These are phyloP conservation scores for Albatrellus ellisii DNA, from an alignment of 768 basidiomycete species.

Conservation along the genomic window DNA sequence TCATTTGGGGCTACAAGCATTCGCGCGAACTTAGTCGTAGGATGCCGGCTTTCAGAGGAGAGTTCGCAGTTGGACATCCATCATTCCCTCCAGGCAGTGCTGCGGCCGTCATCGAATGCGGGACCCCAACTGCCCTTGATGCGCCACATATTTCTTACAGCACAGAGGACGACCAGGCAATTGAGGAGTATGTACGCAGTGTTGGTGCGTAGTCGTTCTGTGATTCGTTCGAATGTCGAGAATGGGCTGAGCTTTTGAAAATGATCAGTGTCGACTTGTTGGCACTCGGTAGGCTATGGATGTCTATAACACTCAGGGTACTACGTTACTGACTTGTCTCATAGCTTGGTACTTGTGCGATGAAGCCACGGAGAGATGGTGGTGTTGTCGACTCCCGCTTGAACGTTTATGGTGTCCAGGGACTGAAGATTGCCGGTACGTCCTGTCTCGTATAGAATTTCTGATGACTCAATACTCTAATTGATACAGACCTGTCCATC, in stretches of 20 bases:
- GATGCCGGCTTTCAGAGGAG: conserved; percentile 27
- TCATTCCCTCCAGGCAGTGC: not conserved
- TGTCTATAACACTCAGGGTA: not conserved
- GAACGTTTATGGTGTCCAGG: conserved; percentile 46
- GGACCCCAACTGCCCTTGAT: conserved; percentile 16
- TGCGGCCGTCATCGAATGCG: conserved; percentile 2
- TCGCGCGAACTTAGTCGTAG: conserved; percentile 38
- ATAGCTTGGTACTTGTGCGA: conserved; percentile 53
- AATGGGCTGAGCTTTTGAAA: not conserved
- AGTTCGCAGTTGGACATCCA: not conserved
- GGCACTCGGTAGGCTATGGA: not conserved
- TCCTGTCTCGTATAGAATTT: not conserved
- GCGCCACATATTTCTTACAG: conserved; percentile 21
- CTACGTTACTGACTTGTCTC: not conserved
- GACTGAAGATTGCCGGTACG: conserved; percentile 36
- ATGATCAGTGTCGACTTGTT: conserved; percentile 4
- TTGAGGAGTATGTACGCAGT: conserved; percentile 18
- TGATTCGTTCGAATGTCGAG: not conserved
- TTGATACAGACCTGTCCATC: conserved; percentile 23
- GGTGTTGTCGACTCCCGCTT: conserved; percentile 53
- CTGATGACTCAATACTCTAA: not conserved
- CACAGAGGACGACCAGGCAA: conserved; percentile 22
- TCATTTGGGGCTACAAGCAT: conserved; percentile 42
- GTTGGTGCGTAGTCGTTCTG: conserved; percentile 1
- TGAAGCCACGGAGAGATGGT: conserved; percentile 43